Conservation (phyloP, 108 stramenopile species). For the Nitzschia palea region DNA sequence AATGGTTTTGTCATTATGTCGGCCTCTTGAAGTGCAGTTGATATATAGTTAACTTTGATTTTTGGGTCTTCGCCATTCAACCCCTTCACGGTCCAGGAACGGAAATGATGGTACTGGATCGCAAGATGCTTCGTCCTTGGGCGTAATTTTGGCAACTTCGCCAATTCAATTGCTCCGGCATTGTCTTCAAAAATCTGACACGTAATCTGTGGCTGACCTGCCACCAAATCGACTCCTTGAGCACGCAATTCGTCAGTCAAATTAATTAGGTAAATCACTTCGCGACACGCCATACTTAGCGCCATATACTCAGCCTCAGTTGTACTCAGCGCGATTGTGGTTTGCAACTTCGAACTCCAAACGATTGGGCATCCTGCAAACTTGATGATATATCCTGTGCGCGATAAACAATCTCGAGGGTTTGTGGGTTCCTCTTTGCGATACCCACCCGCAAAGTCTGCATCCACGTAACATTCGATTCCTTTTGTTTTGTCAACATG, state of each 20-base stretch:
- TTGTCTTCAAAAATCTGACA: slow-evolving; percentile 48
- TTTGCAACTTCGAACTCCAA: slow-evolving; percentile 47
- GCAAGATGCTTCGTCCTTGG: slow-evolving; percentile 32
- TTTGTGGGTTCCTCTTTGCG: neutral
- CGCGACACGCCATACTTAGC: slow-evolving; percentile 16
- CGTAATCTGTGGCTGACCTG: neutral
- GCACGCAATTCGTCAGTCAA: slow-evolving; percentile 29
- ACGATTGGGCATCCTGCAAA: slow-evolving; percentile 32
- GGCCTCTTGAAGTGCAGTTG: no score
- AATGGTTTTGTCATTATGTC: no score
- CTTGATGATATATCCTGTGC: slow-evolving; percentile 31
- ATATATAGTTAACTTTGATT: no score
- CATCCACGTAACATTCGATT: slow-evolving; percentile 46
- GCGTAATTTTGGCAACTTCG: slow-evolving; percentile 7
- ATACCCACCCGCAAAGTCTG: slow-evolving; percentile 47
- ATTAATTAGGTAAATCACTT: slow-evolving; percentile 33
- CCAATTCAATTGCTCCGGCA: slow-evolving; percentile 14
- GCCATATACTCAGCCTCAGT: slow-evolving; percentile 48
- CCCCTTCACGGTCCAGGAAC: no score
- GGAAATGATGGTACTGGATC: no score
- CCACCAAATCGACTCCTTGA: neutral
- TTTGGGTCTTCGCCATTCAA: no score
- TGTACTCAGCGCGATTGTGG: slow-evolving; percentile 42
- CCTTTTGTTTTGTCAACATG: slow-evolving; percentile 5
- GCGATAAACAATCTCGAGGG: slow-evolving; percentile 10